Evolutionary conservation across 192 early-diverging fungal genomes (phyloP), one percentile per base, ranked within the genome.

Genomic region (Spinellus fusiger): DNA sequence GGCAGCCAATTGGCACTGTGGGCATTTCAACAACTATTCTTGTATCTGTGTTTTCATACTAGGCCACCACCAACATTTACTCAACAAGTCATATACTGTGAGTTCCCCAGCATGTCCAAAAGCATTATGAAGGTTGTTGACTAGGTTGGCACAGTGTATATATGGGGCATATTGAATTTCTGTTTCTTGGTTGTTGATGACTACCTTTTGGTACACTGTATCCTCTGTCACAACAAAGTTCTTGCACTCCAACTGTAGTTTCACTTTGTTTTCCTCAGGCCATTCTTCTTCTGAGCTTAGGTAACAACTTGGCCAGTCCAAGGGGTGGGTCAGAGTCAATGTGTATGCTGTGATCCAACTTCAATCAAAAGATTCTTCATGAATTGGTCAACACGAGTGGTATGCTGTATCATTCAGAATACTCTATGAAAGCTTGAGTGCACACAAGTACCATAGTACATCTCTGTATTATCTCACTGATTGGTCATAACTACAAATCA

Each of bases 271-370:
- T n/a, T 44, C 40, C 0, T 59, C 44, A 8, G 28, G 29, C 29
- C 26, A 27, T 0, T 29, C 56, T 5, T 22, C 7, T 20, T 31
- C 9, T n/a, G 22, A 13, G 10, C 40, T 12, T 3, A 31, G 28
- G 20, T 46, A 62, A 20, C 12, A 52, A 18, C 15, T 29, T 7
- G 61, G 61, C 61, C 61, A 62, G 16, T 62, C 51, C 3, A n/a
- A 10, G 16, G 37, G 3, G 1, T 40, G 16, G 2, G 12, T 22
- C 1, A 26, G 22, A 0, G 61, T 2, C 0, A 48, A 5, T 1
- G 56, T 29, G 22, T 59, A 59, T 7, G n/a, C n/a, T n/a, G n/a
- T n/a, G n/a, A n/a, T n/a, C n/a, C n/a, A n/a, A n/a, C n/a, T n/a
- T n/a, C n/a, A n/a, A n/a, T n/a, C n/a, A n/a, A n/a, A n/a, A n/a